Conservation (phyloP, 192 early-diverging fungal genomes). For the Entomortierella chlamydospora region DNA sequence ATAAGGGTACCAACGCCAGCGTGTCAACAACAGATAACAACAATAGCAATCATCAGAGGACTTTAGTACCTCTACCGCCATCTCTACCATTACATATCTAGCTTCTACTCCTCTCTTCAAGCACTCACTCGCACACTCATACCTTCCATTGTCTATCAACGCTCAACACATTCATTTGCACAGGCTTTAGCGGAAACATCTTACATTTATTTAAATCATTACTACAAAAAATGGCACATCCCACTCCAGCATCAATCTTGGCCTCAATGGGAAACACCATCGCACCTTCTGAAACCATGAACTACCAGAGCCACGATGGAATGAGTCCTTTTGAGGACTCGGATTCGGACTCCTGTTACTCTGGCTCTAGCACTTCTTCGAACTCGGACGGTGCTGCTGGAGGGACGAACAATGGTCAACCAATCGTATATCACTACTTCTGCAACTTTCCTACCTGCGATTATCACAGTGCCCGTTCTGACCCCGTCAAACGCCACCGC, state of each 20-base stretch:
- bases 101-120: not conserved
- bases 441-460: slow-evolving; percentile 53
- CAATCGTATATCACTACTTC: slow-evolving; percentile 47
- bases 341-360: slow-evolving; percentile 44
- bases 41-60: not conserved
- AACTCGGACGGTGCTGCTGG: slow-evolving; percentile 2
- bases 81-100: not conserved
- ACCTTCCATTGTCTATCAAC: not conserved
- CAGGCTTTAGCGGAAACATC: not conserved
- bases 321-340: slow-evolving; percentile 43
- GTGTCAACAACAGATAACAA: not conserved
- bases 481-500: slow-evolving; percentile 50
- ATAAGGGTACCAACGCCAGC: slow-evolving; percentile 13
- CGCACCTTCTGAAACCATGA: slow-evolving; percentile 21
- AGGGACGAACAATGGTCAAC: slow-evolving; percentile 28
- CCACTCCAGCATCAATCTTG: slow-evolving; percentile 50
- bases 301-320: slow-evolving; percentile 32
- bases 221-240: slow-evolving; percentile 34
- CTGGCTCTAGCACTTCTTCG: slow-evolving; percentile 43
- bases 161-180: too few relatives aligned
- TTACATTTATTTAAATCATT: not conserved
- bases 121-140: not conserved
- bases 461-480: slow-evolving; percentile 48
- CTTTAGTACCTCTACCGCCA: not conserved
- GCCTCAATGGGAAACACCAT: slow-evolving; percentile 31